Conservation (phyloP, 2,329 filamentous ascomycete species). For the Fusarium globosum region DNA sequence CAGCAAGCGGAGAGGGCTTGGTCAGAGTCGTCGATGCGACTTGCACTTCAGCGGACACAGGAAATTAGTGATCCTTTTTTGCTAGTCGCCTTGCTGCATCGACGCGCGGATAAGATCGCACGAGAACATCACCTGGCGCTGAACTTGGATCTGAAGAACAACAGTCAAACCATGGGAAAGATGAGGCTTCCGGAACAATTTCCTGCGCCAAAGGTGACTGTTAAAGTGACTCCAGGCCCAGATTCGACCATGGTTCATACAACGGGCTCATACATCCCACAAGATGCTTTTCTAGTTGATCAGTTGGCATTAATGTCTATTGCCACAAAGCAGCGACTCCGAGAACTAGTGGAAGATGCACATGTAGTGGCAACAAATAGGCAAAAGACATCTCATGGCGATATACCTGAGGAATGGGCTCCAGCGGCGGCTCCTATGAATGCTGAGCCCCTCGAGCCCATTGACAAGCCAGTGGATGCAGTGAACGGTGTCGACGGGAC, state of each 20-base stretch:
- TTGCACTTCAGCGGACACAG: slow-evolving; percentile 70
- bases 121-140: slow-evolving; percentile 67
- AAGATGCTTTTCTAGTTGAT: slow-evolving; percentile 81
- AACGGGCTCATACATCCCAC: slow-evolving; percentile 76
- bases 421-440: slow-evolving; percentile 71
- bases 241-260: slow-evolving; percentile 73
- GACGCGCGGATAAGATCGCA: slow-evolving; percentile 67
- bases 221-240: slow-evolving; percentile 65
- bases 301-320: slow-evolving; percentile 86
- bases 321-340: slow-evolving; percentile 81
- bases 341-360: slow-evolving; percentile 81
- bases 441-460: slow-evolving; percentile 51
- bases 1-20: slow-evolving; percentile 74
- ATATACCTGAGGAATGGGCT: slow-evolving; percentile 79
- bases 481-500: slow-evolving; percentile 31
- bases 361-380: slow-evolving; percentile 76
- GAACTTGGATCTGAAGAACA: slow-evolving; percentile 66
- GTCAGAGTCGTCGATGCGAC: slow-evolving; percentile 70
- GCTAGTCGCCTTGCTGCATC: slow-evolving; percentile 69
- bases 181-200: slow-evolving; percentile 63
- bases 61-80: slow-evolving; percentile 82
- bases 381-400: slow-evolving; percentile 81
- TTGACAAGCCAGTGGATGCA: slow-evolving; percentile 36
- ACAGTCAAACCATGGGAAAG: slow-evolving; percentile 57
- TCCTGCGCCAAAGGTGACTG: slow-evolving; percentile 63